Conservation (phyloP, 768 basidiomycete genomes). For the Phylloporus sp. region DNA sequence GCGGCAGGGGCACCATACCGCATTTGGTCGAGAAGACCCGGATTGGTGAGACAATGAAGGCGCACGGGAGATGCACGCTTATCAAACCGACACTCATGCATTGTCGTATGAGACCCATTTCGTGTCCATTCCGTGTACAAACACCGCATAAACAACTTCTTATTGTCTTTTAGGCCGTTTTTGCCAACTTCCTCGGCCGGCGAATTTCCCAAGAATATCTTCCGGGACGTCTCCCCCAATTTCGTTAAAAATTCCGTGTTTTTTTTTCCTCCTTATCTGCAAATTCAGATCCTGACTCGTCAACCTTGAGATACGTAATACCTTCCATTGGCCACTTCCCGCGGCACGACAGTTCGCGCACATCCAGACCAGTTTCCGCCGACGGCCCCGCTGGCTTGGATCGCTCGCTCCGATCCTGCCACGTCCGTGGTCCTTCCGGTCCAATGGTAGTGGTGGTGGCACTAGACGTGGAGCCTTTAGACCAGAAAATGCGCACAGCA, state of each 20-base stretch:
- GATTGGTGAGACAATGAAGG: slow-evolving; percentile 34
- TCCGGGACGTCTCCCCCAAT: slow-evolving; percentile 17
- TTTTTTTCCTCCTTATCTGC: slow-evolving; percentile 34
- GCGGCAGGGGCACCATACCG: slow-evolving; percentile 17
- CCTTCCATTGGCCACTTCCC: slow-evolving; percentile 28
- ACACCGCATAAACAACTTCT: slow-evolving; percentile 37
- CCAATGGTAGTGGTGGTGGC: background rate
- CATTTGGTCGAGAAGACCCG: slow-evolving; percentile 22
- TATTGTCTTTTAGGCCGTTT: slow-evolving; percentile 45
- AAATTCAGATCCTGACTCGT: slow-evolving; percentile 31
- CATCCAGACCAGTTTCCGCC: slow-evolving; percentile 24
- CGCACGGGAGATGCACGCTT: slow-evolving; percentile 24
- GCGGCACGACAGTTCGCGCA: slow-evolving; percentile 22
- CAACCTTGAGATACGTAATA: slow-evolving; percentile 29
- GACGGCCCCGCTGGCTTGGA: slow-evolving; percentile 25
- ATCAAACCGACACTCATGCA: slow-evolving; percentile 29
- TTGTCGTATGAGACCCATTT: slow-evolving; percentile 32
- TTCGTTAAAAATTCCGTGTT: slow-evolving; percentile 32
- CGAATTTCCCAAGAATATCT: slow-evolving; percentile 31
- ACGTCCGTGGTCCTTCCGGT: slow-evolving; percentile 12
- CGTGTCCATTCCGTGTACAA: slow-evolving; percentile 40
- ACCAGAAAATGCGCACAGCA: slow-evolving; percentile 1
- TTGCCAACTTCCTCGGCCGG: slow-evolving; percentile 31
- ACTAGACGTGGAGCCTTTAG: background rate
- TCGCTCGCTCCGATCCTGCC: slow-evolving; percentile 11